phyloP scores from a whole-genome alignment of 2,329 filamentous ascomycete genomes.

The Cordyceps pruinosa region DNA sequence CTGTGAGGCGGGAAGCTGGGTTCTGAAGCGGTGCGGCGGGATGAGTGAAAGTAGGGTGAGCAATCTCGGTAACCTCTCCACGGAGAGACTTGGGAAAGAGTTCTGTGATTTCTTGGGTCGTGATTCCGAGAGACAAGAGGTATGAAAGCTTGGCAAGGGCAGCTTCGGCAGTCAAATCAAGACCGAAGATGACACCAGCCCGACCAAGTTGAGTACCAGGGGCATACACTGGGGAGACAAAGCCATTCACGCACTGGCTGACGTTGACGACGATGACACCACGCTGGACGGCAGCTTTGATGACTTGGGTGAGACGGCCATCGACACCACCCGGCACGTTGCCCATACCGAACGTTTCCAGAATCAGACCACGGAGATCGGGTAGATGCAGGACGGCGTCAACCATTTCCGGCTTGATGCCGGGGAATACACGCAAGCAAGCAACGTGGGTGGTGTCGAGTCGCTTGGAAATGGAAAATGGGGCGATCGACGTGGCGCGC shows the following conservation, averaged over 20 bases:
- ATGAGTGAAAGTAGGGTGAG: conserved; percentile 68
- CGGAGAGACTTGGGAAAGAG: conserved; percentile 70
- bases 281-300: conserved; percentile 68
- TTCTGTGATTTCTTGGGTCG: conserved; percentile 56
- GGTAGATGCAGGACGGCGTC: conserved; percentile 73
- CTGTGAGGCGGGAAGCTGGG: conserved; percentile 36
- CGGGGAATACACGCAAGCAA: conserved; percentile 83
- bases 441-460: conserved; percentile 85
- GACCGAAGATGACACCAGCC: conserved; percentile 81
- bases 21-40: conserved; percentile 49
- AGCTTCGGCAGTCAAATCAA: conserved; percentile 84
- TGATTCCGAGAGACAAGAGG: conserved; percentile 61
- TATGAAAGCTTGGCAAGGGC: conserved; percentile 88
- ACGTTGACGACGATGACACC: conserved; percentile 86
- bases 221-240: conserved; percentile 72
- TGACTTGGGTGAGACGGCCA: conserved; percentile 69
- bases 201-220: conserved; percentile 70
- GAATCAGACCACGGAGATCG: conserved; percentile 71
- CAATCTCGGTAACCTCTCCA: conserved; percentile 77
- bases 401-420: conserved; percentile 89
- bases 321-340: conserved; percentile 81
- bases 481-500: conserved; percentile 64
- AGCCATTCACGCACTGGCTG: conserved; percentile 76
- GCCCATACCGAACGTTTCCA: conserved; percentile 90
- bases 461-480: conserved; percentile 66